These are phyloP conservation scores for Cladosporium sphaerospermum DNA, from an alignment of 2,329 filamentous ascomycete genomes.

Conservation along the genomic window DNA sequence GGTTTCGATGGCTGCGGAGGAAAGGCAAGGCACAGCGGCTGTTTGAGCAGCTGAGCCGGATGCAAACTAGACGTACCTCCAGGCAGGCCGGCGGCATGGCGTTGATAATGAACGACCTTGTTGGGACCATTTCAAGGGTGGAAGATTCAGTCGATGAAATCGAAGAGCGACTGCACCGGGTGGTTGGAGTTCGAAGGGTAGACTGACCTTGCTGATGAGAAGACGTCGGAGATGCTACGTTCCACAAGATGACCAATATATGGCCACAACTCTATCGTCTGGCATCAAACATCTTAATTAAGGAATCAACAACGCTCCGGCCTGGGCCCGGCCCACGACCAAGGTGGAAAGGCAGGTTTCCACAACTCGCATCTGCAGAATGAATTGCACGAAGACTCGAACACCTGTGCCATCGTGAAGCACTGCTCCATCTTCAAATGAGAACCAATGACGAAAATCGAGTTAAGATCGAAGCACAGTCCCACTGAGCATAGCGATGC, in stretches of 20 bases:
- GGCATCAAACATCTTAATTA: background rate
- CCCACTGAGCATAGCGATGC: no score
- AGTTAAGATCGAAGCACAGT: no score
- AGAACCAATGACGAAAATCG: no score
- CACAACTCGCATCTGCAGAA: no score
- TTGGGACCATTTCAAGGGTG: slow-evolving; percentile 17
- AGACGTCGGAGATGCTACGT: background rate
- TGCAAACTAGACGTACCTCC: slow-evolving; percentile 35
- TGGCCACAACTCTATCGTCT: background rate
- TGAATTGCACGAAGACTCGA: no score
- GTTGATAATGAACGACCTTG: slow-evolving; percentile 27
- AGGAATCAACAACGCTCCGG: background rate
- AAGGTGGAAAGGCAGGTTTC: background rate
- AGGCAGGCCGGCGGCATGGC: slow-evolving; percentile 29
- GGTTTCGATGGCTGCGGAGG: slow-evolving; percentile 33
- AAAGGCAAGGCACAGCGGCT: slow-evolving; percentile 33
- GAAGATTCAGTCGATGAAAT: slow-evolving; percentile 23
- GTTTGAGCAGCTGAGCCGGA: slow-evolving; percentile 30
- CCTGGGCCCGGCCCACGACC: background rate
- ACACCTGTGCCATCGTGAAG: no score
- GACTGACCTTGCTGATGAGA: slow-evolving; percentile 16
- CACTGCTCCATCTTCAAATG: no score
- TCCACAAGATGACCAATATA: background rate
- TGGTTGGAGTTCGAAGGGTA: slow-evolving; percentile 29
- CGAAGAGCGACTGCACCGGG: slow-evolving; percentile 26